These are phyloP conservation scores for Ambrosia trifida DNA, from an alignment of 129 eudicot genomes.

Conservation along the genomic window DNA sequence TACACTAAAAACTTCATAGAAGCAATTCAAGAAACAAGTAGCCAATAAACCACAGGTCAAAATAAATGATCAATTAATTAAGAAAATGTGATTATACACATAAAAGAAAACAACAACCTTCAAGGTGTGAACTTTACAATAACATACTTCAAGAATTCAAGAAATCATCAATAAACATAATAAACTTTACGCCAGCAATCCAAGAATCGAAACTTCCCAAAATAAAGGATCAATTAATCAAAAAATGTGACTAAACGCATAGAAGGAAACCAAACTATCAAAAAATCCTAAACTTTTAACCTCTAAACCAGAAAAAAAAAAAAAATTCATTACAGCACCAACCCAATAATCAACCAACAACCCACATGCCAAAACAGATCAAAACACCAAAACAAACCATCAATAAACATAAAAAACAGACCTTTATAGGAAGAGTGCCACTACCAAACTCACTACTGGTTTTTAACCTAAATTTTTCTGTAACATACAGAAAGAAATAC, in stretches of 20 bases:
- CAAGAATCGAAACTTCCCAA: too few species aligned
- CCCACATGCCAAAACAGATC: constrained; percentile 23
- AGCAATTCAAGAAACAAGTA: constrained; percentile 3
- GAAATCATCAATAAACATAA: neutral
- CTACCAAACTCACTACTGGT: too few species aligned
- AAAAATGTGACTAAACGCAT: too few species aligned
- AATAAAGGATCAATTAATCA: too few species aligned
- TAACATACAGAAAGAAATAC: too few species aligned
- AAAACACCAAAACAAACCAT: neutral
- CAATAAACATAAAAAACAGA: too few species aligned
- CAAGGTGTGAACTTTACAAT: neutral
- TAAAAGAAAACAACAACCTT: neutral
- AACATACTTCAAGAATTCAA: constrained; percentile 19
- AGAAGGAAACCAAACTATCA: too few species aligned
- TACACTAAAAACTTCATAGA: neutral
- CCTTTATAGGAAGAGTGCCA: too few species aligned
- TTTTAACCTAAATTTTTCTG: too few species aligned
- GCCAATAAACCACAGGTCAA: neutral
- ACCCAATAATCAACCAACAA: constrained; percentile 23
- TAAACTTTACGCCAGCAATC: too few species aligned
- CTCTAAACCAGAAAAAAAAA: neutral
- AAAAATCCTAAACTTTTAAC: neutral
- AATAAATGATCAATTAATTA: neutral
- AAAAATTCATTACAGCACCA: neutral
- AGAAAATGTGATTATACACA: neutral